Base-by-base conservation (phyloP, 371 early-diverging fungal species). In the Blakeslea trispora region DNA sequence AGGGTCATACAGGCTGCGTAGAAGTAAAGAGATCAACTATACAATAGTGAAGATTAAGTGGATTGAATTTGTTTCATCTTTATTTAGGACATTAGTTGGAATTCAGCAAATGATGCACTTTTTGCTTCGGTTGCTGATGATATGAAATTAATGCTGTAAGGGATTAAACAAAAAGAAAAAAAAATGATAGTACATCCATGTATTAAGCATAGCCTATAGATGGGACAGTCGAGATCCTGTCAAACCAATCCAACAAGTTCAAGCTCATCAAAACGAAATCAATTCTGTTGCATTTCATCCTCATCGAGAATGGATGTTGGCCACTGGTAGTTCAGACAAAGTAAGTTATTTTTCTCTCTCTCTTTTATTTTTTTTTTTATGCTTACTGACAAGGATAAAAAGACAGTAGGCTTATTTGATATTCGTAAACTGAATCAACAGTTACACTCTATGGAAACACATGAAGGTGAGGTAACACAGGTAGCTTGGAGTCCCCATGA, bases 61-160 rank as follows among this genome's bases (percentile, higher is more conserved):
- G 11, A 37, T 37, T 44, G 50, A 23, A 32, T 17, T 24, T 11
- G 6, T 8, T 40, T 18, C 3, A 21, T 17, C 18, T 32, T 23
- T 13, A n/a, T 2, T n/a, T 66, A 87, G 87, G 99, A 99, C 74
- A 91, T 97, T 40, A 91, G 91, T 23, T 99, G 97, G 96, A 87
- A 93, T 74, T 73, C 83, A 52, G 77, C 79, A 56, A 80, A 91
- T 69, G 86, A 87, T 22, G 74, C 83, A 54, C 61, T 96, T 34
- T 97, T 99, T 80, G 96, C 91, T 3, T 95, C 96, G 28, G 98
- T 98, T 34, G 98, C 95, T 31, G 98, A 97, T 73, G 98, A 98
- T 74, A 91, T 82, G 57, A 87, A 87, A 59, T 75, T 98, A 44
- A 73, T 95, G 61, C 84, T 98, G 89, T 91, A 86, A 73, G 83